A percentile compares a stretch with the other conserved stretches of the same genome.
phyloP scores from a whole-genome alignment of 805 yeast species.

The Candida endomychidarum region DNA sequence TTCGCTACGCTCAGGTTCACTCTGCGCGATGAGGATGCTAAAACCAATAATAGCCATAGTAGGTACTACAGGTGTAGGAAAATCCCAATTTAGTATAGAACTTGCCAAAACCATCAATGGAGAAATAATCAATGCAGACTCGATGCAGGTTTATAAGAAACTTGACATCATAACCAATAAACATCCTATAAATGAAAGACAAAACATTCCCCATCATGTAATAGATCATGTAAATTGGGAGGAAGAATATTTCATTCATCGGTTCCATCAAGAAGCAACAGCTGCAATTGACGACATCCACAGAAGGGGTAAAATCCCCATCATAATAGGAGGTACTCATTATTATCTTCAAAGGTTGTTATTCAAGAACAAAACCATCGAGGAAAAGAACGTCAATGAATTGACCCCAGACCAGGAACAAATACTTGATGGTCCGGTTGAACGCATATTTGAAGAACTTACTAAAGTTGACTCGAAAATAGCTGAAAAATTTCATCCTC shows the following conservation, averaged over 20 bases:
- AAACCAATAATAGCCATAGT: conserved; percentile 60
- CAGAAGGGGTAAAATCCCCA: conserved; percentile 69
- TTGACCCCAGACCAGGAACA: conserved; percentile 28
- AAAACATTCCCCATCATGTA: conserved; percentile 79
- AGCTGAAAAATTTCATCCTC: conserved; percentile 85
- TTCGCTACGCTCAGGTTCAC: no score
- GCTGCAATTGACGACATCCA: conserved; percentile 64
- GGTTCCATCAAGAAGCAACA: conserved; percentile 73
- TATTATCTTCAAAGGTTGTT: conserved; percentile 81
- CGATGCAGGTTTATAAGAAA: conserved; percentile 89
- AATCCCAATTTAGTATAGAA: conserved; percentile 81
- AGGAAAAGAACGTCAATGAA: conserved; percentile 30
- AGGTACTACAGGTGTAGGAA: conserved; percentile 97
- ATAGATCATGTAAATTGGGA: conserved; percentile 82
- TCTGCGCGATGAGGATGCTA: not conserved
- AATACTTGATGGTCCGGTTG: conserved; percentile 58
- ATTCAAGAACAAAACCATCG: conserved; percentile 67
- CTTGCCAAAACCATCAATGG: conserved; percentile 77
- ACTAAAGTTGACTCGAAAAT: conserved; percentile 64
- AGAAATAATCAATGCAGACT: conserved; percentile 92
- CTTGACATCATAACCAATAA: conserved; percentile 83
- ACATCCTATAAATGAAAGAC: conserved; percentile 78
- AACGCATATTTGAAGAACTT: conserved; percentile 49
- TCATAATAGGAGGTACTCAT: conserved; percentile 94
- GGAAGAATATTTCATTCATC: conserved; percentile 77